These are phyloP conservation scores for Botryosphaeria dothidea DNA, from an alignment of 2,329 filamentous ascomycete genomes.

Conservation along the genomic window DNA sequence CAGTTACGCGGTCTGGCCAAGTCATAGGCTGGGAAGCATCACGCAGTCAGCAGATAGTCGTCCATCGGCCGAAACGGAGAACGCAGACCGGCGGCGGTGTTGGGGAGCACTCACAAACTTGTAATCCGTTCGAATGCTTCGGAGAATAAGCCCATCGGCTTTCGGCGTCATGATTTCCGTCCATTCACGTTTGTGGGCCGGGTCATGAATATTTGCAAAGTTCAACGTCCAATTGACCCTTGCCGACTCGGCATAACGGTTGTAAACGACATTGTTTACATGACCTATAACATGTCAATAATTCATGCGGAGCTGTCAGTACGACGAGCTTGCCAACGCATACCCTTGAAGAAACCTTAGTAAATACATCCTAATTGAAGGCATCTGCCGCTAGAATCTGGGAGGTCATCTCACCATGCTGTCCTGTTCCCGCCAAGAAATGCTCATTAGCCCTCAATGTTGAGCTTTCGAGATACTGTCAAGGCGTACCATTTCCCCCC, in stretches of 20 bases:
- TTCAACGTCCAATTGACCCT: slow-evolving; percentile 77
- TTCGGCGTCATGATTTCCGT: slow-evolving; percentile 65
- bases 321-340: neutral
- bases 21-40: slow-evolving; percentile 61
- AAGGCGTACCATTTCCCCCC: slow-evolving; percentile 77
- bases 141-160: slow-evolving; percentile 72
- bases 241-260: slow-evolving; percentile 78
- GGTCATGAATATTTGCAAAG: slow-evolving; percentile 65
- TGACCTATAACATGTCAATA: slow-evolving; percentile 56
- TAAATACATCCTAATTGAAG: neutral
- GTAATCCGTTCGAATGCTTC: slow-evolving; percentile 78
- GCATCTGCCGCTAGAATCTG: slow-evolving; percentile 4
- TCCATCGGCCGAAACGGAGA: slow-evolving; percentile 2
- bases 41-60: slow-evolving; percentile 7
- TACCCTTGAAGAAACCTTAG: slow-evolving; percentile 13
- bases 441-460: slow-evolving; percentile 29
- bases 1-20: slow-evolving; percentile 78
- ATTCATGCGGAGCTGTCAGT: neutral
- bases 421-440: slow-evolving; percentile 40
- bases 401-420: slow-evolving; percentile 51
- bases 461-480: neutral
- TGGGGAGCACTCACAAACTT: slow-evolving; percentile 72
- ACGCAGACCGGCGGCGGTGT: slow-evolving; percentile 18
- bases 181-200: slow-evolving; percentile 65
- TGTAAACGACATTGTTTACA: slow-evolving; percentile 85